phyloP scores from a whole-genome alignment of 2,329 filamentous ascomycete species.

The Chalara sp. region DNA sequence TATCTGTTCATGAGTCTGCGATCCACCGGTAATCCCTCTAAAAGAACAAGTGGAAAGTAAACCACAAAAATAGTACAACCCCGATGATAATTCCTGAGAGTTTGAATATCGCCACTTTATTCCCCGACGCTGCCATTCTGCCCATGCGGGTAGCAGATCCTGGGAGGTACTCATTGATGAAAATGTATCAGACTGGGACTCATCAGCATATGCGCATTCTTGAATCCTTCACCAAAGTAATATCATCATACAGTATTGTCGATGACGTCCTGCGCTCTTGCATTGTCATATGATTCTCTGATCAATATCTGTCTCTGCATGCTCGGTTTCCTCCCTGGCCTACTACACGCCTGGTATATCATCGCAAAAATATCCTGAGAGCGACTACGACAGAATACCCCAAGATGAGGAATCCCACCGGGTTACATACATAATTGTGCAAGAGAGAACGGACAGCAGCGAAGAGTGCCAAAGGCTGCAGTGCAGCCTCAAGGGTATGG shows the following conservation, averaged over 20 bases:
- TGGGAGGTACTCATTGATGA: slow-evolving; percentile 71
- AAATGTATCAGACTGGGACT: slow-evolving; percentile 73
- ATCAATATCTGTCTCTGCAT: slow-evolving; percentile 91
- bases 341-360: slow-evolving; percentile 97
- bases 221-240: not conserved
- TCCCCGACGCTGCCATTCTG: slow-evolving; percentile 85
- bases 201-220: not conserved
- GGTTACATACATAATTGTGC: slow-evolving; percentile 77
- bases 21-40: slow-evolving; percentile 1
- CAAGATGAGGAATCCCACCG: slow-evolving; percentile 48
- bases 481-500: slow-evolving; percentile 17
- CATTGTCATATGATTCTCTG: slow-evolving; percentile 92
- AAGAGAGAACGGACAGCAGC: slow-evolving; percentile 28
- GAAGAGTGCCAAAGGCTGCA: slow-evolving; percentile 20
- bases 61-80: slow-evolving; percentile 68
- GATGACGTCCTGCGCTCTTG: slow-evolving; percentile 78
- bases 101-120: slow-evolving; percentile 87
- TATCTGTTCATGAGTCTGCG: too few species aligned
- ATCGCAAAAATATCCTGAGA: slow-evolving; percentile 80
- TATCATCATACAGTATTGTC: slow-evolving; percentile 68
- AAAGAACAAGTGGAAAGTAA: slow-evolving; percentile 27
- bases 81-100: slow-evolving; percentile 76
- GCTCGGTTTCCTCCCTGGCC: slow-evolving; percentile 75
- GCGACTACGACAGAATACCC: slow-evolving; percentile 59
- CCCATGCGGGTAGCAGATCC: slow-evolving; percentile 77